Evolutionary conservation across 768 basidiomycete species (phyloP).

Genomic region (Boletus sp.): DNA sequence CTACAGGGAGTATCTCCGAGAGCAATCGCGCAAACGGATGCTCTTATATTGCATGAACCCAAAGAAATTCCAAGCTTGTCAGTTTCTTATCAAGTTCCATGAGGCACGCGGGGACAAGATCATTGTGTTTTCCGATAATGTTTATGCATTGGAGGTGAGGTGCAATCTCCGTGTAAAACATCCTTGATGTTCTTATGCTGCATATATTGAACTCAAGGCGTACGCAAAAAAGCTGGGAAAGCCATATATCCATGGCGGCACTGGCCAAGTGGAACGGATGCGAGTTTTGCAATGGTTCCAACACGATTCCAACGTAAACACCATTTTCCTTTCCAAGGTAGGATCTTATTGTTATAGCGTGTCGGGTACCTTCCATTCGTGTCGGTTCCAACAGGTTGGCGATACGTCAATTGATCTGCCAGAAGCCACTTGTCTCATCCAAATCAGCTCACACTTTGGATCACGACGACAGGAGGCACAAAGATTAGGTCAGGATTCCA

Average conservation of each 20-base stretch:
- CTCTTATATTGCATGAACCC: constrained; percentile 99
- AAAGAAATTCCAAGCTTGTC: constrained; percentile 98
- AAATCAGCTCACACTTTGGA: constrained; percentile 99
- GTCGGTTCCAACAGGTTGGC: constrained; percentile 63
- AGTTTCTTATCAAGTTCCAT: constrained; percentile 97
- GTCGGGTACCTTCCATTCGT: constrained; percentile 12
- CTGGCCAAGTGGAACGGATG: constrained; percentile 94
- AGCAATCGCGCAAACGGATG: constrained; percentile 91
- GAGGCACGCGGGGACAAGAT: constrained; percentile 98
- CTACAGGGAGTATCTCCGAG: constrained; percentile 93
- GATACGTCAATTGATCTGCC: constrained; percentile 99
- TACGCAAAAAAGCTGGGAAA: constrained; percentile 94
- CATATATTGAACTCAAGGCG: constrained; percentile 44
- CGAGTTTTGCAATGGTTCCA: constrained; percentile 94
- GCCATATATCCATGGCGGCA: constrained; percentile 94
- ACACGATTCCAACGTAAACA: constrained; percentile 92
- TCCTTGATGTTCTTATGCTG: constrained; percentile 1
- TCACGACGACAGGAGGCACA: constrained; percentile 98
- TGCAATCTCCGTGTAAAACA: background rate
- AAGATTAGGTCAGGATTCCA: constrained; percentile 64
- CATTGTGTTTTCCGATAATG: constrained; percentile 99
- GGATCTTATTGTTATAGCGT: constrained; percentile 19
- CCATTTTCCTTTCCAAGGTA: constrained; percentile 97
- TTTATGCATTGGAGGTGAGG: constrained; percentile 89
- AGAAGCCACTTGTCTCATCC: constrained; percentile 98